Conservation (phyloP, 164 flowering plant genomes). For the Cinnamomum chago region DNA sequence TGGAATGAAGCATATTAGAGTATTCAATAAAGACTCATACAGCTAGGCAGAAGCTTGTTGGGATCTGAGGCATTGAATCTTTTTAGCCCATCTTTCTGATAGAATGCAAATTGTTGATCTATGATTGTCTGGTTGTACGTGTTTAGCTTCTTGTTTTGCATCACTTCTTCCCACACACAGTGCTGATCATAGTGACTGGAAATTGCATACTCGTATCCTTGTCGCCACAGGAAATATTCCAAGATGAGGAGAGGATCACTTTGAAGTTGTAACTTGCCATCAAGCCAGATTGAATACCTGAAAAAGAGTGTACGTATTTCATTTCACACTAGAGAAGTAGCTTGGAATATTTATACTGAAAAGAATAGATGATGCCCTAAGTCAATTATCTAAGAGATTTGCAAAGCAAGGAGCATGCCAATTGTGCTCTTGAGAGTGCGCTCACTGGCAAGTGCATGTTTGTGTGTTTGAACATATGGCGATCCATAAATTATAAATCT, state of each 20-base stretch:
- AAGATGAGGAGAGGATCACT: conserved; percentile 77
- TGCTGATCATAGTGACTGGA: conserved; percentile 96
- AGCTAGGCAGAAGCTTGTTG: conserved; percentile 78
- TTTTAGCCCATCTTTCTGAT: conserved; percentile 81
- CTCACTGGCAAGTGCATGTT: too few species aligned
- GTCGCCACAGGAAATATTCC: conserved; percentile 89
- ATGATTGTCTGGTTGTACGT: conserved; percentile 86
- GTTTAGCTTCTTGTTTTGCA: conserved; percentile 83
- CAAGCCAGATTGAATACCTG: conserved; percentile 99
- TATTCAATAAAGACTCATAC: conserved; percentile 38
- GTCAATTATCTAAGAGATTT: too few species aligned
- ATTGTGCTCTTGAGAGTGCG: too few species aligned
- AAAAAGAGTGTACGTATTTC: not conserved
- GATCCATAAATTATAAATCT: too few species aligned
- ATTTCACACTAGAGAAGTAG: too few species aligned
- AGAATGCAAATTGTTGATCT: conserved; percentile 86
- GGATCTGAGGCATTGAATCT: conserved; percentile 84
- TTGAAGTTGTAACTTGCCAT: conserved; percentile 93
- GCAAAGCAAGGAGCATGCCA: too few species aligned
- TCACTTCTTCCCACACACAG: conserved; percentile 97
- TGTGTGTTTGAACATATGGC: too few species aligned
- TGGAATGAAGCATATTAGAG: not conserved
- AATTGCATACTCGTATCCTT: conserved; percentile 83
- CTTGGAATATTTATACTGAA: too few species aligned
- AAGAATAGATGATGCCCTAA: too few species aligned